Evolutionary conservation across 495 filamentous ascomycete genomes (phyloP).

Genomic region (Penicillium ochrochloron): DNA sequence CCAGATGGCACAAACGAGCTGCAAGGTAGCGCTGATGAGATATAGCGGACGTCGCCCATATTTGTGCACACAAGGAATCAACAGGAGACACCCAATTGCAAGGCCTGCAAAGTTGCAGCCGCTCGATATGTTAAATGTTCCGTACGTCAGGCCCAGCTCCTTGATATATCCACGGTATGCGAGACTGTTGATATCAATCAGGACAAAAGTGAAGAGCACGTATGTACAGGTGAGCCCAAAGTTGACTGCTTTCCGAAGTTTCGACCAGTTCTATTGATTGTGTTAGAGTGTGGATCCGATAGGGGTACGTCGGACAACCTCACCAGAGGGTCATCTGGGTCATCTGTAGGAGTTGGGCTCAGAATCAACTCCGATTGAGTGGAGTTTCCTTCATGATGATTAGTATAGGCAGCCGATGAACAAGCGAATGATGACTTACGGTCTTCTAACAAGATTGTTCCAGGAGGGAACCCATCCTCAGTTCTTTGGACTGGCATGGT

Average conservation of each 20-base stretch:
- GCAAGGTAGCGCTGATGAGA: slow-evolving; percentile 35
- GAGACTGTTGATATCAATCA: slow-evolving; percentile 35
- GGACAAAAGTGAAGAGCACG: slow-evolving; percentile 35
- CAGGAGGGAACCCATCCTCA: neutral
- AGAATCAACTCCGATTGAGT: slow-evolving; percentile 18
- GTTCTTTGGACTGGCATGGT: neutral
- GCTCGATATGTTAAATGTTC: slow-evolving; percentile 36
- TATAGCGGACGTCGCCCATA: slow-evolving; percentile 46
- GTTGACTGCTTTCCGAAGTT: slow-evolving; percentile 38
- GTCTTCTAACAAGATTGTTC: slow-evolving; percentile 6
- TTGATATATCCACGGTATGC: slow-evolving; percentile 26
- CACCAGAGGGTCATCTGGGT: slow-evolving; percentile 32
- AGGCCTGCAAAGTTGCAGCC: slow-evolving; percentile 37
- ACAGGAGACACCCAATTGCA: slow-evolving; percentile 38
- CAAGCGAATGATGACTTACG: neutral
- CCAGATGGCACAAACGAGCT: slow-evolving; percentile 33
- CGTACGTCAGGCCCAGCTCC: slow-evolving; percentile 34
- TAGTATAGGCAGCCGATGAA: neutral
- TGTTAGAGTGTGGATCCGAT: neutral
- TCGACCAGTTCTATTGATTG: slow-evolving; percentile 26
- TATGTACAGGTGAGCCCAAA: slow-evolving; percentile 41
- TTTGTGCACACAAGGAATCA: slow-evolving; percentile 47
- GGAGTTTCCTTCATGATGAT: neutral
- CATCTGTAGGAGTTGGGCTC: slow-evolving; percentile 25
- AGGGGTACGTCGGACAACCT: neutral